These are phyloP conservation scores for Cetraspora pellucida DNA, from an alignment of 192 early-diverging fungal species.

Conservation along the genomic window DNA sequence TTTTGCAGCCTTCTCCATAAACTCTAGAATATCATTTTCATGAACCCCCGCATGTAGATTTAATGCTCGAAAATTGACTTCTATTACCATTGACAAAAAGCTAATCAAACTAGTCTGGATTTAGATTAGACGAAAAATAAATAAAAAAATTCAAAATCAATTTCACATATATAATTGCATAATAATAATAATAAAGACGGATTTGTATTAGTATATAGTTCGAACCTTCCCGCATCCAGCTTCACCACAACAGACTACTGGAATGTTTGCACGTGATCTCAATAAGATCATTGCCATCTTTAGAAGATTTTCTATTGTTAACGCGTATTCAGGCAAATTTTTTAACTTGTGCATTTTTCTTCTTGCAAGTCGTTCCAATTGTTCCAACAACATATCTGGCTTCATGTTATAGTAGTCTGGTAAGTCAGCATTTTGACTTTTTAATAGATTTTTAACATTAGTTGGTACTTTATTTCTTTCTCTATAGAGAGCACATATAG, in stretches of 20 bases:
- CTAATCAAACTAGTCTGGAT: slow-evolving; percentile 29
- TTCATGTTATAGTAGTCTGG: slow-evolving; percentile 26
- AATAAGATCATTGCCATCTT: slow-evolving; percentile 33
- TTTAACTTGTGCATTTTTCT: background rate
- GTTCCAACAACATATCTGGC: background rate
- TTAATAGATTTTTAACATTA: slow-evolving; percentile 29
- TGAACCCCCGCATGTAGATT: slow-evolving; percentile 24
- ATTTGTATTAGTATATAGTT: background rate
- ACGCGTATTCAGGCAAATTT: slow-evolving; percentile 20
- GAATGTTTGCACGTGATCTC: slow-evolving; percentile 14
- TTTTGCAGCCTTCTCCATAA: background rate
- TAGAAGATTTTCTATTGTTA: slow-evolving; percentile 26
- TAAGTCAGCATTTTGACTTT: slow-evolving; percentile 26
- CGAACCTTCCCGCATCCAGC: slow-evolving; percentile 31
- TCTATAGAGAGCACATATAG: slow-evolving; percentile 32
- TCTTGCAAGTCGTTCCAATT: slow-evolving; percentile 25
- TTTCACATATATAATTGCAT: too few relatives aligned
- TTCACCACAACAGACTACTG: slow-evolving; percentile 29
- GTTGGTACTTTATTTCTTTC: slow-evolving; percentile 6
- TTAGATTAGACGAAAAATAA: too few relatives aligned
- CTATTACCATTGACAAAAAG: slow-evolving; percentile 16
- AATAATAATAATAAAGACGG: background rate
- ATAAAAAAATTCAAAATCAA: background rate
- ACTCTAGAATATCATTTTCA: slow-evolving; percentile 15
- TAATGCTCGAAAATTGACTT: slow-evolving; percentile 1